Base-by-base conservation (phyloP, 352 stramenopile species). In the Pythium phragmitis region DNA sequence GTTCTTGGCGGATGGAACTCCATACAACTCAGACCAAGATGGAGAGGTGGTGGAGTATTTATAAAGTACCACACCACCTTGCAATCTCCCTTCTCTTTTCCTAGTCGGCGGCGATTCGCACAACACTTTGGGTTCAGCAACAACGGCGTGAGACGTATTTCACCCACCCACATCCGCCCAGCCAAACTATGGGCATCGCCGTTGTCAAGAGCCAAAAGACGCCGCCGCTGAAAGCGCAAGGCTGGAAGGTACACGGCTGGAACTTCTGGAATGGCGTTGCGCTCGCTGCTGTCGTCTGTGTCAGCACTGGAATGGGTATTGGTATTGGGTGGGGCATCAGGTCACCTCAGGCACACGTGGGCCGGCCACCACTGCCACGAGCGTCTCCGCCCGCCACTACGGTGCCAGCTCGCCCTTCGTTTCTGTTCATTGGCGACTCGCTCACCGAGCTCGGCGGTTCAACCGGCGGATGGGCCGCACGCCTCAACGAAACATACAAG, bases 401-500 rank as follows among this genome's bases (percentile, higher is more conserved):
- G 17, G 7, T 13, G 3, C 23, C 33, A 42, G 30, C 33, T 23
- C 53, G 39, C 14, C 26, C 54, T 7, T 52, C 39, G 39, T 60
- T 60, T 41, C 21, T 60, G 0, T 50, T 65, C 46, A 33, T 83
- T 16, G 80, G 80, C 0, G 77, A 87, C 62, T 87, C 80, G 48
- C 76, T 89, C 51, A 87, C 78, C 4, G 62, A 86, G 57, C 49
- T 67, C 41, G 76, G 41, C 16, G 39, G 42, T 1, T 43, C 9
- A 28, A 28, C 11, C 39, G 21, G 14, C 23, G 49, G 39, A 8
- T 57, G 47, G 23, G 48, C 28, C 28, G 11, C 21, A 0, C 65
- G 77, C 4, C 37, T 87, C 28, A 69, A 77, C 36, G 28, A 37
- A 68, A 83, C 33, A 60, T 86, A 82, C 55, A 67, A 77, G 21